Conservation (phyloP, 2,329 filamentous ascomycete genomes). For the Onygena corvina region DNA sequence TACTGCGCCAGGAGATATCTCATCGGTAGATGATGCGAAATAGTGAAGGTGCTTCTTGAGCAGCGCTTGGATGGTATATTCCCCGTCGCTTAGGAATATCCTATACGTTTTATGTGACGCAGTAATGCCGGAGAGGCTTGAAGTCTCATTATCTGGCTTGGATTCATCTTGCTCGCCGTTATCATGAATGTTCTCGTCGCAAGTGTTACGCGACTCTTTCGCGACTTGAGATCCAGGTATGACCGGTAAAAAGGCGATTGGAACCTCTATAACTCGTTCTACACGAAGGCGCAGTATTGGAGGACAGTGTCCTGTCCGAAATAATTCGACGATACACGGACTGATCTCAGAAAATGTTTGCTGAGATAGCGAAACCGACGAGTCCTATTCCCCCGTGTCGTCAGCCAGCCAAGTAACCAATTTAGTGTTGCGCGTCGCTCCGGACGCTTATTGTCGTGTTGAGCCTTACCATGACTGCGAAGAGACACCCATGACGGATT, state of each 20-base stretch:
- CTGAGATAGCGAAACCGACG: not conserved
- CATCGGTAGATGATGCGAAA: slow-evolving; percentile 13
- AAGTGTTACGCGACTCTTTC: not conserved
- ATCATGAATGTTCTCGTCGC: not conserved
- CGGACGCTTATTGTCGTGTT: not conserved
- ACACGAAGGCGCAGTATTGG: slow-evolving; percentile 19
- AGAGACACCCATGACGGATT: not conserved
- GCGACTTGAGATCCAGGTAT: not conserved
- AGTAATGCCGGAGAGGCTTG: not conserved
- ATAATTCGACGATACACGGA: slow-evolving; percentile 23
- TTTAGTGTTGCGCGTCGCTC: too few species aligned
- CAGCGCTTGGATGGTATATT: slow-evolving; percentile 23
- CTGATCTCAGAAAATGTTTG: slow-evolving; percentile 4
- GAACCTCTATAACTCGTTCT: slow-evolving; percentile 19
- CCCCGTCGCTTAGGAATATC: slow-evolving; percentile 20
- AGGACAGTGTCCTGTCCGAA: slow-evolving; percentile 22
- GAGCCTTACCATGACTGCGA: not conserved
- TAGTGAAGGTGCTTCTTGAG: slow-evolving; percentile 15
- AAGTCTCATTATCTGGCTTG: not conserved
- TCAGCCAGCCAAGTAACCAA: too few species aligned
- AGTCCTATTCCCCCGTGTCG: not conserved
- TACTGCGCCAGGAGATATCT: slow-evolving; percentile 16
- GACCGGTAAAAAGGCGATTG: not conserved
- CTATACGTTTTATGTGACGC: slow-evolving; percentile 12
- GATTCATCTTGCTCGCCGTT: not conserved